A percentile compares a stretch with the other conserved stretches of the same genome.
These are phyloP conservation scores for Heterobasidion annosum DNA, from an alignment of 1,284 basidiomycete genomes.

Conservation along the genomic window DNA sequence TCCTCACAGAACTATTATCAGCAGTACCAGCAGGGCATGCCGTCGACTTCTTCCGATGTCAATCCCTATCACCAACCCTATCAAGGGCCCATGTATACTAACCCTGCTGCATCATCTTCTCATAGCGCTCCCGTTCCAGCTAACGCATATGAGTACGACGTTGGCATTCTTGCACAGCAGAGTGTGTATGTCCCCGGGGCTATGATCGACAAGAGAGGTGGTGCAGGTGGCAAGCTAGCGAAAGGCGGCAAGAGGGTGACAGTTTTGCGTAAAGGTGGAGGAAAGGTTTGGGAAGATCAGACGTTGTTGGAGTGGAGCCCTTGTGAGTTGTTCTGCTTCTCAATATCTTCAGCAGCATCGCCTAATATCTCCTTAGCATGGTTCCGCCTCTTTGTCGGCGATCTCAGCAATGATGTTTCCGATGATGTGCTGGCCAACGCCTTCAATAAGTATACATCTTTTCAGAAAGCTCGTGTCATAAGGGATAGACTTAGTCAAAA, in stretches of 20 bases:
- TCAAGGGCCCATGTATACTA: slow-evolving; percentile 62
- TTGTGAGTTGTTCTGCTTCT: slow-evolving; percentile 42
- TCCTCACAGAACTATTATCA: slow-evolving; percentile 23
- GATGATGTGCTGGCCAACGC: slow-evolving; percentile 90
- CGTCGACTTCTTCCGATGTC: slow-evolving; percentile 38
- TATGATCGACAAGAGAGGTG: slow-evolving; percentile 78
- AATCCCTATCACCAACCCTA: slow-evolving; percentile 76
- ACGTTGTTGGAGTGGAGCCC: slow-evolving; percentile 98
- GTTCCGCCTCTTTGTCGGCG: slow-evolving; percentile 97
- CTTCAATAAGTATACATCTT: slow-evolving; percentile 88
- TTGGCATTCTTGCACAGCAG: slow-evolving; percentile 79
- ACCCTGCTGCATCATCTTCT: slow-evolving; percentile 48
- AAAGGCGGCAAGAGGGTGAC: slow-evolving; percentile 92
- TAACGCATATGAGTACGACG: slow-evolving; percentile 86
- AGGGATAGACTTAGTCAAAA: slow-evolving; percentile 87
- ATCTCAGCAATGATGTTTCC: slow-evolving; percentile 96
- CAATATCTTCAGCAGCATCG: neutral
- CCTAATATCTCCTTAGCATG: slow-evolving; percentile 53
- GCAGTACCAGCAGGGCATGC: slow-evolving; percentile 31
- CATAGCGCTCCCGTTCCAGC: slow-evolving; percentile 75
- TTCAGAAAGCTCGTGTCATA: slow-evolving; percentile 92
- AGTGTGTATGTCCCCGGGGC: slow-evolving; percentile 84
- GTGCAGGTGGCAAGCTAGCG: slow-evolving; percentile 73
- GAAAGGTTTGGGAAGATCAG: slow-evolving; percentile 97
- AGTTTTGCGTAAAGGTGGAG: slow-evolving; percentile 89